A percentile compares a stretch with the other conserved stretches of the same genome.
Conservation (phyloP, 768 basidiomycete species). For the Arthromyces matolae region DNA sequence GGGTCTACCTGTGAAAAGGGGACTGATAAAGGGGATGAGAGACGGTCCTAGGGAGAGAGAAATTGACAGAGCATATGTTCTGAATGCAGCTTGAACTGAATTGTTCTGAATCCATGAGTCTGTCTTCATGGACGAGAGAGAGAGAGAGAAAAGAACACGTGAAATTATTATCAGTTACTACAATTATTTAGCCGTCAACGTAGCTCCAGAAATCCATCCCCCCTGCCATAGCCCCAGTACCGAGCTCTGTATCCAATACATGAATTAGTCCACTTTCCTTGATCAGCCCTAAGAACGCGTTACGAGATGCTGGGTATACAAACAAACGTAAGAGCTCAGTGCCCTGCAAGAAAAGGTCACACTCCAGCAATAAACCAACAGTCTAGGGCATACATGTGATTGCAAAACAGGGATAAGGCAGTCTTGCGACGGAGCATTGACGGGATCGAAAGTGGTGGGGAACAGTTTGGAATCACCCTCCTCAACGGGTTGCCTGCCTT, state of each 20-base stretch:
- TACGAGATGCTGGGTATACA: constrained; percentile 74
- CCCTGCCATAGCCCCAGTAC: constrained; percentile 27
- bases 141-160: background rate
- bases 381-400: constrained; percentile 47
- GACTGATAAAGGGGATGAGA: constrained; percentile 49
- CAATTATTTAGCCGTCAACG: constrained; percentile 21
- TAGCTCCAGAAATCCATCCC: constrained; percentile 74
- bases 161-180: no score
- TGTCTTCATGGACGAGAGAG: constrained; percentile 9
- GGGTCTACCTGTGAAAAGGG: constrained; percentile 24
- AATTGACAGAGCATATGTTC: constrained; percentile 65
- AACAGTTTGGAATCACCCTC: constrained; percentile 25
- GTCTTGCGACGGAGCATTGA: constrained; percentile 29
- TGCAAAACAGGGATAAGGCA: constrained; percentile 51
- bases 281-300: constrained; percentile 57
- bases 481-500: constrained; percentile 37
- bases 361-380: background rate
- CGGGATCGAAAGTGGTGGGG: constrained; percentile 18
- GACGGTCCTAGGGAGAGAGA: constrained; percentile 67
- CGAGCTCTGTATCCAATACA: constrained; percentile 30
- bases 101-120: constrained; percentile 14
- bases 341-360: constrained; percentile 36
- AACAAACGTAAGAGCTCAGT: constrained; percentile 54
- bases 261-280: constrained; percentile 40
- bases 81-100: constrained; percentile 46